Evolutionary conservation across 1,139 yeast species (phyloP).

Genomic region (Geotrichum reessii): DNA sequence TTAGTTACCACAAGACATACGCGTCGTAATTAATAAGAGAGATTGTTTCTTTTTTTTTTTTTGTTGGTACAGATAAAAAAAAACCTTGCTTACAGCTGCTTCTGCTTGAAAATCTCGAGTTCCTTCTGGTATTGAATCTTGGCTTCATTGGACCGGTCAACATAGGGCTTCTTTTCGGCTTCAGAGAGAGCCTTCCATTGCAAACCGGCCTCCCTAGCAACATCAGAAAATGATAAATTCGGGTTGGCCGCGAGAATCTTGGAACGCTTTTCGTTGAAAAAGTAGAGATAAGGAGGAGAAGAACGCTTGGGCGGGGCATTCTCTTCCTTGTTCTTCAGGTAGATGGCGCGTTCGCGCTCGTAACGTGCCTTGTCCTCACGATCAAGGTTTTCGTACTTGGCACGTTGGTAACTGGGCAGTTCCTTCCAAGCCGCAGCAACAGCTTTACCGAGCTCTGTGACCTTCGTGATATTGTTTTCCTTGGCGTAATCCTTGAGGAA

Average conservation of each 20-base stretch:
- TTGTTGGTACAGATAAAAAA: too few relatives aligned
- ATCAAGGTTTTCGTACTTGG: slow-evolving; percentile 87
- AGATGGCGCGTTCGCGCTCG: slow-evolving; percentile 91
- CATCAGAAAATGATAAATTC: not conserved
- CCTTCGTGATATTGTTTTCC: slow-evolving; percentile 34
- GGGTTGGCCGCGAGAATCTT: not conserved
- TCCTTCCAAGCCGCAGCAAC: slow-evolving; percentile 97
- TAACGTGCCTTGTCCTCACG: slow-evolving; percentile 94
- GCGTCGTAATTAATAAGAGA: not conserved
- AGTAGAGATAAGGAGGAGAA: not conserved
- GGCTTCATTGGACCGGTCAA: not conserved
- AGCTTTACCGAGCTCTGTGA: slow-evolving; percentile 51
- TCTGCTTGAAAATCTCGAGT: not conserved
- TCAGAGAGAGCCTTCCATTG: not conserved
- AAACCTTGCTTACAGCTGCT: not conserved
- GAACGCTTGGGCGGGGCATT: slow-evolving; percentile 1
- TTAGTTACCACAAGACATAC: not conserved
- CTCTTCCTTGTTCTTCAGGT: slow-evolving; percentile 33
- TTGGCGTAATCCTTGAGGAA: not conserved
- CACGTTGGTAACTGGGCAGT: slow-evolving; percentile 68
- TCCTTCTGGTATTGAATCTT: not conserved
- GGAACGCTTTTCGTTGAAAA: not conserved
- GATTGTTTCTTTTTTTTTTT: too few relatives aligned
- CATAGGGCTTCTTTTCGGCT: slow-evolving; percentile 1
- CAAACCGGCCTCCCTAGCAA: not conserved